Percentiles rank a stretch among this genome's conserved stretches.
phyloP scores from a whole-genome alignment of 805 yeast species.

The Kluyveromyces lactis region DNA sequence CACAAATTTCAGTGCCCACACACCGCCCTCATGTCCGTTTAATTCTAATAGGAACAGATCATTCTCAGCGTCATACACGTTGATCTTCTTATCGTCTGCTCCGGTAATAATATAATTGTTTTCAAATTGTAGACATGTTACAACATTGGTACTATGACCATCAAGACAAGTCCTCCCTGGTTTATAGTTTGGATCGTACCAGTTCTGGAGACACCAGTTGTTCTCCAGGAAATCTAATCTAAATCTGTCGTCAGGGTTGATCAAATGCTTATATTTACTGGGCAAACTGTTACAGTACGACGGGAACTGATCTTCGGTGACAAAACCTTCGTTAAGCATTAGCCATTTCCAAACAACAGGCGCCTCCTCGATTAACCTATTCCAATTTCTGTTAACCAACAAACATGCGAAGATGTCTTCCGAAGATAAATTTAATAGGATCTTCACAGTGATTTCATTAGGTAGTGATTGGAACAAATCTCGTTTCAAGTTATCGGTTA shows the following conservation, averaged over 20 bases:
- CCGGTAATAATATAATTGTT: conserved; percentile 87
- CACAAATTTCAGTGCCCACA: conserved; percentile 94
- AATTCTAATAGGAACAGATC: conserved; percentile 59
- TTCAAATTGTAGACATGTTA: conserved; percentile 91
- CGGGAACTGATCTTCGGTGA: conserved; percentile 40
- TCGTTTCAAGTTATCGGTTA: conserved; percentile 43
- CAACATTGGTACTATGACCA: conserved; percentile 74
- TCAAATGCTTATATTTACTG: conserved; percentile 20
- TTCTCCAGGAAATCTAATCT: conserved; percentile 41
- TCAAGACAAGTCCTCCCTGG: conserved; percentile 62
- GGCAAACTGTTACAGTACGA: conserved; percentile 18
- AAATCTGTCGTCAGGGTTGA: conserved; percentile 28
- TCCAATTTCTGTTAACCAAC: conserved; percentile 66
- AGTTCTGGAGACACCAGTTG: conserved; percentile 54
- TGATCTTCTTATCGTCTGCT: conserved; percentile 77
- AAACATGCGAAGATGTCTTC: conserved; percentile 52
- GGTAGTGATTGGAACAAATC: conserved; percentile 72
- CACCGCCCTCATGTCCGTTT: conserved; percentile 94
- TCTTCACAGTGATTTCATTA: conserved; percentile 57
- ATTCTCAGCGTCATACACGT: conserved; percentile 67
- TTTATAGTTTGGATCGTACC: conserved; percentile 67
- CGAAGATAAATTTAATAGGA: conserved; percentile 58
- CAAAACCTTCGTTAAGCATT: conserved; percentile 52
- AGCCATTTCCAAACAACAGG: conserved; percentile 63
- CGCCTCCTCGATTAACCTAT: conserved; percentile 48